Base-by-base conservation (phyloP, 2,329 filamentous ascomycete genomes). In the Apiospora koreana region DNA sequence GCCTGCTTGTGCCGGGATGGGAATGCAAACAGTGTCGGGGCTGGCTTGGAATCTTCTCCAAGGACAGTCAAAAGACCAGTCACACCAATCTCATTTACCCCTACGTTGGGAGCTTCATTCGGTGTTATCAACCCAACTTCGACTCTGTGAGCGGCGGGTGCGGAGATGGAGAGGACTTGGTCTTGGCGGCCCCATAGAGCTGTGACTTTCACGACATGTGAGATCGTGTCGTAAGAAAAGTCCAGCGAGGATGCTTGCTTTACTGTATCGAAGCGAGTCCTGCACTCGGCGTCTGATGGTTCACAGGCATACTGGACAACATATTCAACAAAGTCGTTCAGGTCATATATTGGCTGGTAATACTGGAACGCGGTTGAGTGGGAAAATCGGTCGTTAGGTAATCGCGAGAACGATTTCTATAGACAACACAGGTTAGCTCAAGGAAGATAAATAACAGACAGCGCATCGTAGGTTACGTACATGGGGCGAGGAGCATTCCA, bases 21-120 rank as follows among this genome's bases (percentile, higher is more conserved):
- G 74, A 97, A 96, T 58, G 93, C 90, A 83, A 98, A 98, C 64
- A 95, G 84, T 0, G 93, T 93, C 1, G 93, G 87, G 48, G 92
- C 92, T 14, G 93, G 89, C 73, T 90, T 89, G 48, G 86, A 85
- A 76, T 94, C 89, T 76, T 95, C 88, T 28, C 94, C 93, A 0
- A 98, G 82, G 2, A 97, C 92, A 0, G 91, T 92, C 68, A 98
- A 83, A 69, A 94, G 87, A 2, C 95, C 95, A 6, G 91, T 91
- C 48, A 97, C 86, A 46, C 92, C 92, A 16, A 97, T 81, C 74
- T 97, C 93, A 79, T 95, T 89, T 0, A 88, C 83, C 71, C 94
- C 90, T 18, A 88, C 84, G 31, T 83, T 84, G 6, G 84, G 81
- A 18, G 91, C 86, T 4, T 84, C 83, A 74, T 94, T 91, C 14